These are phyloP conservation scores for Globisporangium middletonii DNA, from an alignment of 352 stramenopile species.

Conservation along the genomic window DNA sequence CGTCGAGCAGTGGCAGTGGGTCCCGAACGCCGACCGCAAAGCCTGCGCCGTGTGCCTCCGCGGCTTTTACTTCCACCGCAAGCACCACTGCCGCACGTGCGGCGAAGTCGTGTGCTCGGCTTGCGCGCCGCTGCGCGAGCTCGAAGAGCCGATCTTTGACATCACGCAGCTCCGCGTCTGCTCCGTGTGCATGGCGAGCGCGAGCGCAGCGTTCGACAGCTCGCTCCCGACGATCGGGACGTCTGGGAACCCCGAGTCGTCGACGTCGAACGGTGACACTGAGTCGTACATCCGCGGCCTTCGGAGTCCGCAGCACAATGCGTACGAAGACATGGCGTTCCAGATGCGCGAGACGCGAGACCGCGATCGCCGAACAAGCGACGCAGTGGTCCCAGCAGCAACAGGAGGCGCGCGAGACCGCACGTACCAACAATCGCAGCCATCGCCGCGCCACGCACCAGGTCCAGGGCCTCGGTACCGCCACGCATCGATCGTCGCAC, in stretches of 20 bases:
- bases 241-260: conserved; percentile 17
- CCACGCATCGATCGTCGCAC: neutral
- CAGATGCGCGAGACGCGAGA: conserved; percentile 24
- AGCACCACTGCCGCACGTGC: conserved; percentile 70
- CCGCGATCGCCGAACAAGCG: no score
- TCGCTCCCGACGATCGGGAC: conserved; percentile 20
- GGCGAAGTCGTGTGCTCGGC: conserved; percentile 72
- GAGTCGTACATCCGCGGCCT: conserved; percentile 37
- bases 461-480: neutral
- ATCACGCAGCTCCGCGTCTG: conserved; percentile 66
- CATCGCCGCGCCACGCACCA: neutral
- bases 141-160: conserved; percentile 66
- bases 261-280: conserved; percentile 40
- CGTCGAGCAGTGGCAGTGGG: conserved; percentile 77
- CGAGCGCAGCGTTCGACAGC: conserved; percentile 41
- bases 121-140: conserved; percentile 62
- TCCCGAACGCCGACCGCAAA: conserved; percentile 64
- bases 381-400: neutral
- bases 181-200: conserved; percentile 53
- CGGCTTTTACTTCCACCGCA: conserved; percentile 77
- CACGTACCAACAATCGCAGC: no score
- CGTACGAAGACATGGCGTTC: conserved; percentile 55
- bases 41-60: conserved; percentile 74
- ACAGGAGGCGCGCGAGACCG: neutral
- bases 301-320: conserved; percentile 15